Evolutionary conservation across 192 early-diverging fungal species (phyloP), one percentile per base, ranked within the genome.

Genomic region (Backusella parvicylindrica): DNA sequence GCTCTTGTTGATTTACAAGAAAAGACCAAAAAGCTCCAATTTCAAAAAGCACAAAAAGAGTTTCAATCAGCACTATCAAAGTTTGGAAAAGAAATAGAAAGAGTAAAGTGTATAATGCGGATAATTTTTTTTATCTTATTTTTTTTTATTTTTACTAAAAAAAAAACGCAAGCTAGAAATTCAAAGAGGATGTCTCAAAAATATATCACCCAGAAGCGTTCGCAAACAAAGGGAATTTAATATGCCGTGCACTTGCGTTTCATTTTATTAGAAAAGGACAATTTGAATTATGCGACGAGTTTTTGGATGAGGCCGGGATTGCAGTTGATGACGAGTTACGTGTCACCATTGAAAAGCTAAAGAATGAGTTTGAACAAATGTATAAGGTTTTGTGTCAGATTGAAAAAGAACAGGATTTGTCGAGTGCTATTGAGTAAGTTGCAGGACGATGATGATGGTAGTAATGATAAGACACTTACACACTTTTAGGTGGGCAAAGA

Each of bases 241-340:
- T 98, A 41, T 78, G 85, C 68, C 84, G 82, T 53, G 83, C 92
- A 5, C 81, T 97, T 15, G 86, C 89, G 11, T 72, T 85, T 67
- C 95, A 97, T 72, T 94, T 97, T 75, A 88, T 98, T 56, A 87
- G 94, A 15, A 90, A 95, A 81, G 97, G 97, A 18, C 88, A 93
- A 49, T 98, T 98, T 83, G 91, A 89, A 35, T 75, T 97, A 28
- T 94, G 91, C 3, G 83, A 91, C 15, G 77, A 77, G 23, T 95
- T 95, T 80, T 81, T 86, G 32, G 74, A 73, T 69, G 84, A 81
- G 73, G 75, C 71, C 40, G 72, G 68, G 26, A 75, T 75, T 40
- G 21, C 37, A 1, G 32, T 30, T 70, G 76, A 77, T 64, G 9
- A 31, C 71, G 76, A 90, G 89, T 40, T 82, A 80, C n/a, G 72